Evolutionary conservation across 164 flowering plant genomes (phyloP), one percentile per base, ranked within the genome.

Genomic region (Magnolia officinalis): DNA sequence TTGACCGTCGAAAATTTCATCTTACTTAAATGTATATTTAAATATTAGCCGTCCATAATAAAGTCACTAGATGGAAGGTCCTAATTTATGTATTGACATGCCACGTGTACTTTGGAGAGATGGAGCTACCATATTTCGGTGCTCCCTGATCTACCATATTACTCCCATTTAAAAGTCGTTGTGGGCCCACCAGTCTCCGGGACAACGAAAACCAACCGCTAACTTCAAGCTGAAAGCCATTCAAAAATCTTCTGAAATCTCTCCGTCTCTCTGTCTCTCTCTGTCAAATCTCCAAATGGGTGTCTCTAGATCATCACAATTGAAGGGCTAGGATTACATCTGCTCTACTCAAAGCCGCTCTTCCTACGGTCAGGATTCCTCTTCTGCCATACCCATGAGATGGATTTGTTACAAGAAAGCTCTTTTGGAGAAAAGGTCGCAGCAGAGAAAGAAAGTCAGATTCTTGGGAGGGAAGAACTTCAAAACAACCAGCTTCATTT

Each of bases 391-490:
- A 67, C 19, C 51, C 67, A 26, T 63, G 29, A 51, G 59, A 14
- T 65, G 71, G 50, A 24, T 59, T 19, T 19, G 73, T 19, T 65
- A 67, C 31, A 2, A 70, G 18, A 70, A 70, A 49, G 65, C 64
- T 63, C 61, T 63, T 71, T 70, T 52, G 59, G 59, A 80, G 72
- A 67, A 76, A 71, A 79, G 66, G 50, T 67, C 75, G 78, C 74
- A 74, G 52, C 29, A 50, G 18, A 74, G 75, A 51, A 65, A 78
- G 74, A 72, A 72, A 82, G 67, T 59, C 3, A 26, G n/a, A 23
- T 19, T 4, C 63, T 67, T 71, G 50, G 85, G 88, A 83, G 90
- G 91, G 90, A 84, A 82, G 81, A 72, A 84, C 74, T 88, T 87
- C 84, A 82, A 55, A 88, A 84, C 80, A 74, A 18, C 66, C 72